These are phyloP conservation scores for Rosa hybrid DNA, from an alignment of 331 rosid genomes.

Conservation along the genomic window DNA sequence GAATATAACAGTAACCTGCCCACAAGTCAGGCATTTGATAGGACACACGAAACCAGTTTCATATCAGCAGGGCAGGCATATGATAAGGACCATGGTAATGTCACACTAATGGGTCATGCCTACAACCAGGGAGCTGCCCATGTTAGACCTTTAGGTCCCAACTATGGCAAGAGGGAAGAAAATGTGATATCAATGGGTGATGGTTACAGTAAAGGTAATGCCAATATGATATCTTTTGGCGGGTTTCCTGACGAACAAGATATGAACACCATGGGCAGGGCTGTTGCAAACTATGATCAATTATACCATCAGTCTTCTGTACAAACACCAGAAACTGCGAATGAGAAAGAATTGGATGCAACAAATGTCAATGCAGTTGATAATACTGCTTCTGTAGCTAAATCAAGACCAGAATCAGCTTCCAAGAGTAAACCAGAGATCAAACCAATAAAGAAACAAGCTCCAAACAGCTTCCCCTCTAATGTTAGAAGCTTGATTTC, in stretches of 20 bases:
- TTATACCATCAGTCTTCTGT: slow-evolving; percentile 59
- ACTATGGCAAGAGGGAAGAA: slow-evolving; percentile 45
- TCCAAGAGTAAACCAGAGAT: slow-evolving; percentile 60
- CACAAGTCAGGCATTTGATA: slow-evolving; percentile 41
- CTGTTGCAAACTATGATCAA: slow-evolving; percentile 49
- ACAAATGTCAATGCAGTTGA: slow-evolving; percentile 46
- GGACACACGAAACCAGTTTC: slow-evolving; percentile 46
- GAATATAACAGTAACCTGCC: slow-evolving; percentile 43
- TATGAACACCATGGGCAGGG: slow-evolving; percentile 47
- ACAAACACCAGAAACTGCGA: slow-evolving; percentile 44
- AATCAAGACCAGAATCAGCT: slow-evolving; percentile 48
- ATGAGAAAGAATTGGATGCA: slow-evolving; percentile 44
- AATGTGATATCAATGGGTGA: slow-evolving; percentile 44
- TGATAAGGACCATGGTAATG: slow-evolving; percentile 46
- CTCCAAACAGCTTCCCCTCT: slow-evolving; percentile 91
- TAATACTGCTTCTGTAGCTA: slow-evolving; percentile 33
- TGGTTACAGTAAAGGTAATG: slow-evolving; percentile 50
- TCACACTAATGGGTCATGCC: slow-evolving; percentile 49
- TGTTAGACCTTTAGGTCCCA: slow-evolving; percentile 40
- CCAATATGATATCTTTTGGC: slow-evolving; percentile 53
- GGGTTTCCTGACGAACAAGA: slow-evolving; percentile 70
- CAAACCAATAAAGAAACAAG: slow-evolving; percentile 63
- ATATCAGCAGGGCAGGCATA: slow-evolving; percentile 48
- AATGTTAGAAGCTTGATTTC: slow-evolving; percentile 84
- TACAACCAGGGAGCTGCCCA: slow-evolving; percentile 50